A percentile compares a stretch with the other conserved stretches of the same genome.
phyloP scores from a whole-genome alignment of 2,329 filamentous ascomycete genomes.

The Hymenoscyphus fructigenus region DNA sequence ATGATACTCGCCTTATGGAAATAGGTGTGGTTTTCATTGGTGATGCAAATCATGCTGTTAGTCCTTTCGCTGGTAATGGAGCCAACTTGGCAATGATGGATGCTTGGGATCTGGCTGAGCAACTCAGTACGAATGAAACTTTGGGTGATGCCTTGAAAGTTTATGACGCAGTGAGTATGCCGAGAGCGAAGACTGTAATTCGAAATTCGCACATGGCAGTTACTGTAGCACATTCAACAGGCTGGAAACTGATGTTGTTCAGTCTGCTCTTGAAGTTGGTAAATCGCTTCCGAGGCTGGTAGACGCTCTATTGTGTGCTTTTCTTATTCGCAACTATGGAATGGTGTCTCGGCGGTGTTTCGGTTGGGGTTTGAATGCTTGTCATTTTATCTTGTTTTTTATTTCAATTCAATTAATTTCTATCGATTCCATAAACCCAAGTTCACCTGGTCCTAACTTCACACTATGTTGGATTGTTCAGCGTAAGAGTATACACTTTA shows the following conservation, averaged over 20 bases:
- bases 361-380: too few species aligned
- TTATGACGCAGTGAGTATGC: constrained; percentile 41
- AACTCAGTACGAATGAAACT: constrained; percentile 36
- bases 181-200: constrained; percentile 32
- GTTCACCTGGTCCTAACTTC: too few species aligned
- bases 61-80: constrained; percentile 49
- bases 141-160: constrained; percentile 33
- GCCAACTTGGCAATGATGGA: constrained; percentile 49
- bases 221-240: neutral
- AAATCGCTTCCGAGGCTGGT: neutral
- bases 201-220: constrained; percentile 10
- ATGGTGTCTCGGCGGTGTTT: too few species aligned
- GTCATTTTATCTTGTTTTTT: too few species aligned
- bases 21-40: constrained; percentile 46
- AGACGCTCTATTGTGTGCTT: neutral
- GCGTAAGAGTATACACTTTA: too few species aligned
- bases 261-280: neutral
- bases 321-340: too few species aligned
- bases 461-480: too few species aligned
- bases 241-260: neutral
- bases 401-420: too few species aligned
- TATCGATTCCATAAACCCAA: too few species aligned
- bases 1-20: constrained; percentile 31
- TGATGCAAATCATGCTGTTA: constrained; percentile 51
- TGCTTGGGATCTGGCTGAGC: constrained; percentile 46